Base-by-base conservation (phyloP, 2,329 filamentous ascomycete genomes). In the Epichloe gansuensis region DNA sequence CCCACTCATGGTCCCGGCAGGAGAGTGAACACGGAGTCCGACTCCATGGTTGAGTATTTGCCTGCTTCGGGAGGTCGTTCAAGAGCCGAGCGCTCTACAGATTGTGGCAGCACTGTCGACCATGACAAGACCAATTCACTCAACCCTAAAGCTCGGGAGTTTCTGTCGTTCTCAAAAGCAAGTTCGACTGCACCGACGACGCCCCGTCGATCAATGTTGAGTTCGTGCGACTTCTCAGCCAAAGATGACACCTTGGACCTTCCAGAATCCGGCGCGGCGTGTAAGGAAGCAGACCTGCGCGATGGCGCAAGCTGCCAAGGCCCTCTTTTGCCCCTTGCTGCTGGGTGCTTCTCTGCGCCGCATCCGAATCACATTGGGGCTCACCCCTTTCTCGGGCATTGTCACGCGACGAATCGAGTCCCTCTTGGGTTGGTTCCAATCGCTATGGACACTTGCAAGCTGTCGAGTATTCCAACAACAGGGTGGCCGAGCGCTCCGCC, bases 121-220 rank as follows among this genome's bases (percentile, higher is more conserved):
- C n/a, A 35, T n/a, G 41, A 48, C 4, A 51, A 34, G 34, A 11
- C n/a, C n/a, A 52, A 52, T 25, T 44, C 52, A 17, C 46, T 58
- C n/a, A 59, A 59, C 23, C 57, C 57, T 7, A 59, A 55, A 35
- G 56, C 57, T 11, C 50, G 57, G 34, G 57, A 59, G 38, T 59
- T 59, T 17, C 38, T 56, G 2, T 58, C 57, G 0, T 56, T 54
- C 3, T 46, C 48, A n/a, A 38, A 37, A 8, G 47, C 44, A 17
- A 45, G 28, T 11, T 28, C 43, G 3, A 23, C 42, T 2, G n/a
- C 28, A 37, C 38, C 48, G 31, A 43, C 35, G 9, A n/a, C 25
- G 28, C 11, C 34, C 31, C 35, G 43, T 23, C 42, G 49, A 12
- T 21, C 42, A 9, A 6, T 37, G 17, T 34, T 51, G 42, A 31